Evolutionary conservation across 352 stramenopile genomes (phyloP).

Genomic region (Phytophthora macrochlamydospora): DNA sequence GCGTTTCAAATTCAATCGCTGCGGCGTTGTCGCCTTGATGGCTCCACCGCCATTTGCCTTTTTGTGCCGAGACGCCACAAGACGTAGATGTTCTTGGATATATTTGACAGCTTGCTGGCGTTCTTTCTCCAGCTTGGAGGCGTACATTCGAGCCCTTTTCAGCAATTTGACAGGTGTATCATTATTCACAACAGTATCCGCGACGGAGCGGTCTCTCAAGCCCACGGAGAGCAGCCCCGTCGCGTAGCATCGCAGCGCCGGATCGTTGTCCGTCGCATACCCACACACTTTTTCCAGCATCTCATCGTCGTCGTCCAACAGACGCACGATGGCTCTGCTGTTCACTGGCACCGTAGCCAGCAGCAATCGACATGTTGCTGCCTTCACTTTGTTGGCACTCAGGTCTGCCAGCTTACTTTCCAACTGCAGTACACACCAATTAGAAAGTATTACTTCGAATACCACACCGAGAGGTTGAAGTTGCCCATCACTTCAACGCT

Average conservation of each 20-base stretch:
- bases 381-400: constrained; percentile 63
- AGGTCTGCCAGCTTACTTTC: constrained; percentile 71
- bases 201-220: constrained; percentile 78
- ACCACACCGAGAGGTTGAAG: constrained; percentile 23
- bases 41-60: constrained; percentile 24
- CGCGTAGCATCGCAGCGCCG: constrained; percentile 72
- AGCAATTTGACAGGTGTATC: constrained; percentile 77
- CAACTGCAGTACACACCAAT: constrained; percentile 34
- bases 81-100: constrained; percentile 70
- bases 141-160: constrained; percentile 74
- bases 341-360: constrained; percentile 79
- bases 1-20: constrained; percentile 42
- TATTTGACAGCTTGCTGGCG: constrained; percentile 73
- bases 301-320: constrained; percentile 80
- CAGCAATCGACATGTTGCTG: constrained; percentile 70
- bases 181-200: constrained; percentile 84
- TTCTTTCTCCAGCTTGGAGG: constrained; percentile 78
- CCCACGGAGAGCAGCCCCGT: constrained; percentile 78
- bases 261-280: constrained; percentile 61
- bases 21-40: constrained; percentile 23
- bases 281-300: constrained; percentile 75
- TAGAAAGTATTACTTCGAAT: not conserved
- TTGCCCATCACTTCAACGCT: constrained; percentile 18
- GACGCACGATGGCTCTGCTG: constrained; percentile 69
- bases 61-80: constrained; percentile 38